Conservation (phyloP, 2,329 filamentous ascomycete genomes). For the Penicillium sp. region DNA sequence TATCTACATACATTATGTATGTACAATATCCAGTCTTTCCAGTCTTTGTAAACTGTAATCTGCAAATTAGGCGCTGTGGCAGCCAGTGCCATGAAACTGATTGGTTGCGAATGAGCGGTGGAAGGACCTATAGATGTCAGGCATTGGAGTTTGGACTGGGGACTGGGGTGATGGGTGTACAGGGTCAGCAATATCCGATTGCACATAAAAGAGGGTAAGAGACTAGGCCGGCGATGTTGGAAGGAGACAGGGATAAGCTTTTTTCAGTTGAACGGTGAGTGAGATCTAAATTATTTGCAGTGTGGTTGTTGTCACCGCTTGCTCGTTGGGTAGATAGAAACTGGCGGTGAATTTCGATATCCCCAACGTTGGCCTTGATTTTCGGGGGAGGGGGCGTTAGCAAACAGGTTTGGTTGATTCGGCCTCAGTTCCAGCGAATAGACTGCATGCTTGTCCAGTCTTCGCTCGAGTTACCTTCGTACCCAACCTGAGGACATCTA, state of each 20-base stretch:
- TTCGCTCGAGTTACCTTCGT: background rate
- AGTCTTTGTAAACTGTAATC: background rate
- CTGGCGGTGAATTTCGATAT: background rate
- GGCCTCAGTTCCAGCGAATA: background rate
- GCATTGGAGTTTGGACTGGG: background rate
- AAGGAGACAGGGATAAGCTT: background rate
- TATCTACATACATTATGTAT: background rate
- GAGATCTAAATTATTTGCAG: background rate
- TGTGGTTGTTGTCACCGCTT: background rate
- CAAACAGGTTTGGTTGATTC: background rate
- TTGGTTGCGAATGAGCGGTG: background rate
- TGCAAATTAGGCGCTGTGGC: slow-evolving; percentile 2
- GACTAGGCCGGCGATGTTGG: background rate
- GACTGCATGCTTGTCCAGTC: background rate
- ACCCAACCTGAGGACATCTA: no score
- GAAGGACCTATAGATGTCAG: background rate
- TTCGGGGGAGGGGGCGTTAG: background rate
- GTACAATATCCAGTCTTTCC: background rate
- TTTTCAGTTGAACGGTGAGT: background rate
- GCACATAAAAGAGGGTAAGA: background rate
- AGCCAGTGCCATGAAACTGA: background rate
- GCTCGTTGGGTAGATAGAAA: background rate
- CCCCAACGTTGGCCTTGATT: background rate
- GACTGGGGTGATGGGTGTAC: background rate
- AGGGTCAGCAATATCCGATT: slow-evolving; percentile 8